These are phyloP conservation scores for Centrapalus pauciflorus DNA, from an alignment of 129 eudicot species.

Conservation along the genomic window DNA sequence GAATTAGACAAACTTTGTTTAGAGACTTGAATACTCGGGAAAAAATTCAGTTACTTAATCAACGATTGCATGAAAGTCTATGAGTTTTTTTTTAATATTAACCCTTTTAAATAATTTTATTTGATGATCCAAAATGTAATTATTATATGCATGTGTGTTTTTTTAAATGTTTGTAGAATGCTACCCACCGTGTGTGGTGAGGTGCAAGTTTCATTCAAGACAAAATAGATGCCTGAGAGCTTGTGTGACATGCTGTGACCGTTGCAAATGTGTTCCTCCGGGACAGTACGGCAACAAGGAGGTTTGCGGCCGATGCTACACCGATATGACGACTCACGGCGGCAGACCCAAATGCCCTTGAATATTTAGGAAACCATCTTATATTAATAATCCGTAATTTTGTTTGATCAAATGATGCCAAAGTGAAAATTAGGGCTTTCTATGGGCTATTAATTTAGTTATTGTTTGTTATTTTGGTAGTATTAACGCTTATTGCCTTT, in stretches of 20 bases:
- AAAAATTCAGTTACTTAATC: too few relatives aligned
- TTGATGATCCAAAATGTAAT: too few relatives aligned
- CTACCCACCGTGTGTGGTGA: constrained; percentile 52
- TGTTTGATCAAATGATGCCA: background rate
- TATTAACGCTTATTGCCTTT: background rate
- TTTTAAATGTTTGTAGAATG: constrained; percentile 59
- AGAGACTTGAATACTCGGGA: too few relatives aligned
- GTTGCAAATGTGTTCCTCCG: constrained; percentile 98
- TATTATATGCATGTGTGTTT: background rate
- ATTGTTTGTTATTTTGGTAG: background rate
- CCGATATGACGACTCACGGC: constrained; percentile 72
- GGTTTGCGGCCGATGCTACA: constrained; percentile 67
- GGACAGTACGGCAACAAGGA: constrained; percentile 70
- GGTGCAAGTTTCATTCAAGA: constrained; percentile 72
- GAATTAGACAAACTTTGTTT: too few relatives aligned
- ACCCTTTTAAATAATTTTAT: background rate
- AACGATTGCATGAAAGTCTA: too few relatives aligned
- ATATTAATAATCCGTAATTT: too few relatives aligned
- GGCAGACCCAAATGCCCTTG: constrained; percentile 80
- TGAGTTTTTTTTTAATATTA: background rate
- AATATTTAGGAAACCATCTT: background rate
- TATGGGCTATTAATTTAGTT: too few relatives aligned
- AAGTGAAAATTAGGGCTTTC: background rate
- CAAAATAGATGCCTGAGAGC: constrained; percentile 67
- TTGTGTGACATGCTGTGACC: constrained; percentile 72